Evolutionary conservation across 345 rosid species (phyloP), one percentile per base, ranked within the genome.

Genomic region (Tarenaya hassleriana): DNA sequence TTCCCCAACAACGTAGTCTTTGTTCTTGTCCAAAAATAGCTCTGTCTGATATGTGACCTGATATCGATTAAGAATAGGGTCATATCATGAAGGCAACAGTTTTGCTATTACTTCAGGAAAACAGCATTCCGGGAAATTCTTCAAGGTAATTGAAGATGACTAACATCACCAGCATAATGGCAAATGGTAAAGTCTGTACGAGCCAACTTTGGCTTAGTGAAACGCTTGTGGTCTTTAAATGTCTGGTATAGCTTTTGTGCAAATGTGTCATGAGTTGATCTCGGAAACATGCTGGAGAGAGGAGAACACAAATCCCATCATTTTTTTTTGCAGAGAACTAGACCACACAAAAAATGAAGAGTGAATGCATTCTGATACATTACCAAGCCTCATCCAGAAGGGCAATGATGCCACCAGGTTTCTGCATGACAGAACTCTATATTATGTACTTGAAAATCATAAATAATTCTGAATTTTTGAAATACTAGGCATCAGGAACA

Each of bases 351-450:
- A 39, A 21, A 50, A 59, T 27, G 9, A 46, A 63, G 47, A 51
- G 47, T 18, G 16, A 47, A 20, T 41, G 34, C 10, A 61, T 61
- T 48, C 37, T 38, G 41, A 16, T 5, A 44, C 53, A 49, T 86
- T 81, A 92, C 97, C 98, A 92, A 51, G 98, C 98, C 71, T 92
- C 97, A 69, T 92, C 98, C 62, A 92, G 77, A 66, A 92, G 97
- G 70, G 98, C 98, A 76, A 92, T 75, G 74, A 92, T 79, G 57
- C 98, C 98, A 62, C 98, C 98, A 29, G 98, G 95, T 78, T 92
- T 92, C 98, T 92, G 97, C 71, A 74, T 60, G 46, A 69, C 7
- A 66, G 48, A 58, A 68, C 37, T 51, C 56, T 11, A 60, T 6
- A 42, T 74, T 34, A 72, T 74, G 47, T 38, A 52, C 50, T 53